Evolutionary conservation across 2,329 filamentous ascomycete genomes (phyloP).

Genomic region (Westerdykella sp.): DNA sequence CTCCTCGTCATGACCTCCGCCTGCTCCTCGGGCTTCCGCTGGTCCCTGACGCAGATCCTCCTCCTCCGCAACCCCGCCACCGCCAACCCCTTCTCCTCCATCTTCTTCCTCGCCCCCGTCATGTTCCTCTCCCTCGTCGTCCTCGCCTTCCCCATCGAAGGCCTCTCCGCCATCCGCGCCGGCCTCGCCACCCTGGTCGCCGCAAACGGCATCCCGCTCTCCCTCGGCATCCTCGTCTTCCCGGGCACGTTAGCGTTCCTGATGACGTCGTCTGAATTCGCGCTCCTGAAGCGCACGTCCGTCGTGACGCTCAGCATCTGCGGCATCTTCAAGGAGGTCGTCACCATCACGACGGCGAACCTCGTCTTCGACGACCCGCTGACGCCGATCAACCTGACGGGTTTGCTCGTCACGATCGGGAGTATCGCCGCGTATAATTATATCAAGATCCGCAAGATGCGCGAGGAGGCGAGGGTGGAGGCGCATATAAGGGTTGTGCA

Average conservation of each 20-base stretch:
- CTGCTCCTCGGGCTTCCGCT: constrained; percentile 94
- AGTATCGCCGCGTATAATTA: constrained; percentile 91
- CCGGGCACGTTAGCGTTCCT: constrained; percentile 87
- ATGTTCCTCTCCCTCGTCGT: constrained; percentile 82
- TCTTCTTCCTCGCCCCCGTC: constrained; percentile 94
- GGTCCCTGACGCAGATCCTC: constrained; percentile 96
- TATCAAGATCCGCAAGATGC: constrained; percentile 88
- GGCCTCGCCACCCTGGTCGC: constrained; percentile 60
- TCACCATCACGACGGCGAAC: constrained; percentile 86
- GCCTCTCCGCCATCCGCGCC: constrained; percentile 59
- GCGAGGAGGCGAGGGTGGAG: constrained; percentile 59
- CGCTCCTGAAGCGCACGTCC: constrained; percentile 85
- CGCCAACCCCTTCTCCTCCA: constrained; percentile 91
- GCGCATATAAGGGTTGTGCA: constrained; percentile 38
- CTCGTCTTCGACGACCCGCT: constrained; percentile 83
- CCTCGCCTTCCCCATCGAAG: constrained; percentile 83
- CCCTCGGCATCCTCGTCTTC: constrained; percentile 73
- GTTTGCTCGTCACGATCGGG: constrained; percentile 77
- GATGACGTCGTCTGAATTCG: constrained; percentile 96
- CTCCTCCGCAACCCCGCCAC: constrained; percentile 90
- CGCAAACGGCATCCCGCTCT: constrained; percentile 60
- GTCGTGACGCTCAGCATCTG: constrained; percentile 95
- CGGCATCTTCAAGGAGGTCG: constrained; percentile 97
- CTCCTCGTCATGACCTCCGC: constrained; percentile 86
- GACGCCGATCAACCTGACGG: constrained; percentile 79